Conservation (phyloP, 1,139 yeast genomes). For the Yarrowia galli region DNA sequence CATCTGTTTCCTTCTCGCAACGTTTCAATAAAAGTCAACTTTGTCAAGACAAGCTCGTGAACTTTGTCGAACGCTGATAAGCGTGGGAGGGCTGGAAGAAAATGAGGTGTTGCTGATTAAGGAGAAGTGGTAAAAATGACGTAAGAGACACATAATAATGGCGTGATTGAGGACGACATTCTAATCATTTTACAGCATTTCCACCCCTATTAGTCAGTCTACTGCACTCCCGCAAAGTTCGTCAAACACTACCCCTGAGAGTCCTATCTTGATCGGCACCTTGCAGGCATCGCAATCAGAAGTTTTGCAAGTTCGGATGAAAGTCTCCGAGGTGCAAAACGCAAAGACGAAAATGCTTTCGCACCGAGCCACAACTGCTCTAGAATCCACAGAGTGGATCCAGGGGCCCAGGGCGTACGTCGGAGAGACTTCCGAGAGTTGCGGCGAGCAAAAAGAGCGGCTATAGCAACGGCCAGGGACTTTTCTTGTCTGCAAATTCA, state of each 20-base stretch:
- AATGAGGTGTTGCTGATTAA: too few species aligned
- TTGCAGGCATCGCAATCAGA: slow-evolving; percentile 34
- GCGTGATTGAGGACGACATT: too few species aligned
- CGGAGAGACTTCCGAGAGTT: background rate
- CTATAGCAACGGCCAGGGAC: background rate
- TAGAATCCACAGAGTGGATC: background rate
- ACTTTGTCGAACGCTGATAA: too few species aligned
- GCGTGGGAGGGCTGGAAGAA: too few species aligned
- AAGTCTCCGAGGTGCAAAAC: slow-evolving; percentile 1
- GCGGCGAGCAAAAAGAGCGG: background rate
- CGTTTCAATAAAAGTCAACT: slow-evolving; percentile 5
- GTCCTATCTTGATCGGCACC: slow-evolving; percentile 7
- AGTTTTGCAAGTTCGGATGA: background rate
- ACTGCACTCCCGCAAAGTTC: background rate
- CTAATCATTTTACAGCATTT: too few species aligned
- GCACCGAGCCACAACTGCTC: background rate
- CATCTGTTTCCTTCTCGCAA: background rate
- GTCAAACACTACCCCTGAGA: background rate
- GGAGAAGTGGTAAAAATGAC: too few species aligned
- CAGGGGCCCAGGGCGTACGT: background rate
- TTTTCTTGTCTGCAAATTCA: too few species aligned
- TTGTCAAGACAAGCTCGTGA: background rate
- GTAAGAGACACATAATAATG: too few species aligned
- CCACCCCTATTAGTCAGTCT: too few species aligned
- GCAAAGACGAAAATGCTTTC: background rate